Conservation (phyloP, 2,329 filamentous ascomycete species). For the Zasmidium angulare region DNA sequence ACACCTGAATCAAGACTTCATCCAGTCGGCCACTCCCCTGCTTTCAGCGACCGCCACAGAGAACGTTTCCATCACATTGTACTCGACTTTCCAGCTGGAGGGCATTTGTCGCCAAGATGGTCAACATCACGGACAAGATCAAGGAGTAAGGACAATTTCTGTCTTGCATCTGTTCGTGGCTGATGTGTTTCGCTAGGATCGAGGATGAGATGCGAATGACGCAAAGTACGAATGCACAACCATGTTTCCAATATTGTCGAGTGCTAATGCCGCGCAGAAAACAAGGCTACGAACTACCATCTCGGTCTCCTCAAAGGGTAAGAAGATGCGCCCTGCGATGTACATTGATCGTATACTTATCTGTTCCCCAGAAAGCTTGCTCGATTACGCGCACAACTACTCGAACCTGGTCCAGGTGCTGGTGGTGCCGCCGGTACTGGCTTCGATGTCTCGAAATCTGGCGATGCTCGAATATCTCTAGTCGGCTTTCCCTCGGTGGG, state of each 20-base stretch:
- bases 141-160: constrained; percentile 71
- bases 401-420: constrained; percentile 81
- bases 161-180: neutral
- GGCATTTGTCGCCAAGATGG: constrained; percentile 62
- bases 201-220: constrained; percentile 99
- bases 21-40: no score
- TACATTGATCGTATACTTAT: neutral
- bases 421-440: constrained; percentile 76
- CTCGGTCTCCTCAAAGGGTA: constrained; percentile 96
- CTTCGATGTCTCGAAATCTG: constrained; percentile 88
- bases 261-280: constrained; percentile 64
- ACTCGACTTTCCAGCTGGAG: neutral
- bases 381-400: constrained; percentile 85
- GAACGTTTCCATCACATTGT: neutral
- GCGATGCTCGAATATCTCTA: constrained; percentile 92
- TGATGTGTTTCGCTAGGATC: constrained; percentile 63
- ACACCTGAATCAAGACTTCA: neutral
- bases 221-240: constrained; percentile 70
- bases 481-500: constrained; percentile 99
- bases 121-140: constrained; percentile 99
- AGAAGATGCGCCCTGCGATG: constrained; percentile 25
- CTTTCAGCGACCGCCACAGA: no score
- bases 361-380: constrained; percentile 77
- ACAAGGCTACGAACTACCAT: constrained; percentile 99
- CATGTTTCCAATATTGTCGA: neutral